These are phyloP conservation scores for Hypsizygus ulmarius DNA, from an alignment of 1,284 basidiomycete species.

Conservation along the genomic window DNA sequence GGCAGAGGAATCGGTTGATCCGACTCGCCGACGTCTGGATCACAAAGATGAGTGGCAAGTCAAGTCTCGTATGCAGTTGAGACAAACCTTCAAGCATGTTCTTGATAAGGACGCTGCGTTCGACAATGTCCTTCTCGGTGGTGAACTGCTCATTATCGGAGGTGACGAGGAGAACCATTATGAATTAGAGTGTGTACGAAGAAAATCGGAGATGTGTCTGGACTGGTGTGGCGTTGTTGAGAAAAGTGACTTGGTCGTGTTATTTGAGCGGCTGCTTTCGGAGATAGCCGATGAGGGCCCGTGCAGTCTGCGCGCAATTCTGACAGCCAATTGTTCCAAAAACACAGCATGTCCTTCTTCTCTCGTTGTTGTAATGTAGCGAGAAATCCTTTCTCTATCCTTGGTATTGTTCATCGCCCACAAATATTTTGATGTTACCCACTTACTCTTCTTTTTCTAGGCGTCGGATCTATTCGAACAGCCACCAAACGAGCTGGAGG, in stretches of 20 bases:
- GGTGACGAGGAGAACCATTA: slow-evolving; percentile 80
- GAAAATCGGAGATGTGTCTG: slow-evolving; percentile 11
- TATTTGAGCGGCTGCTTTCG: slow-evolving; percentile 26
- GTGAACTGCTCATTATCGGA: slow-evolving; percentile 96
- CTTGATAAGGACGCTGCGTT: slow-evolving; percentile 96
- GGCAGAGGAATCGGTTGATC: slow-evolving; percentile 94
- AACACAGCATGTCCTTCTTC: slow-evolving; percentile 25
- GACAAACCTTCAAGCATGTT: slow-evolving; percentile 95
- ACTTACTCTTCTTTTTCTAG: slow-evolving; percentile 14
- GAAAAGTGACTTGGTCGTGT: slow-evolving; percentile 11
- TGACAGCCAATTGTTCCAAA: slow-evolving; percentile 7
- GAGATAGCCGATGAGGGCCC: slow-evolving; percentile 32
- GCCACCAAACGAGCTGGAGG: slow-evolving; percentile 95
- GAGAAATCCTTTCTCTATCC: slow-evolving; percentile 47
- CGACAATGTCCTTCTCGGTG: slow-evolving; percentile 93
- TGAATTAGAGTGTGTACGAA: slow-evolving; percentile 19
- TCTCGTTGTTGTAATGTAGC: slow-evolving; percentile 36
- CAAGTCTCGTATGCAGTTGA: slow-evolving; percentile 10
- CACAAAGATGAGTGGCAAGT: slow-evolving; percentile 19
- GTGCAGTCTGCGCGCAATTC: slow-evolving; percentile 4
- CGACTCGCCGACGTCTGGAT: slow-evolving; percentile 85
- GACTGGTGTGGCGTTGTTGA: slow-evolving; percentile 21
- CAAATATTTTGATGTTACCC: slow-evolving; percentile 8
- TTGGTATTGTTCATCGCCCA: slow-evolving; percentile 35
- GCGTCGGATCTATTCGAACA: slow-evolving; percentile 73